Evolutionary conservation across 257 asterid species (phyloP), one percentile per base, ranked within the genome.

Genomic region (Solanum virginianum): DNA sequence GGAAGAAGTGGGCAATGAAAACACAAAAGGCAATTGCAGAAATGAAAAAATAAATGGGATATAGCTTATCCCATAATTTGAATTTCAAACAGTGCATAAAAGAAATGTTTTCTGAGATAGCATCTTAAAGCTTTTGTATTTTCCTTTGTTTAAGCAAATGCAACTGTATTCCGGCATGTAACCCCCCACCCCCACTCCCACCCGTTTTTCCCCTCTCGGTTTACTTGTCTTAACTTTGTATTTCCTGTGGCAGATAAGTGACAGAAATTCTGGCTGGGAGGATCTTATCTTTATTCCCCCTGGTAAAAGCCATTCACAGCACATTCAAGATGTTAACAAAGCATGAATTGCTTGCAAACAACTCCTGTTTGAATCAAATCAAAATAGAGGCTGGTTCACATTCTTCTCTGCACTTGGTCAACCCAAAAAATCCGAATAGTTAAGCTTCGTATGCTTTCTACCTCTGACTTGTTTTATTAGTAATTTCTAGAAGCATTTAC

Each of bases 261-360:
- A 88, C 82, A 93, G 87, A 90, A 92, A 93, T 87, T 91, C 97
- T 1, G 98, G 96, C 80, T 96, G 98, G 99, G 98, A 95, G 68
- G 99, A 96, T 88, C 91, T 96, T 57, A 92, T 96, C 71, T 95
- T 96, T 88, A 89, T 94, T 86, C 98, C 98, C 65, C 98, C 98
- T 3, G 97, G 98, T 83, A 95, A 94, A 93, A 93, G 93, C 87
- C 97, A 94, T 92, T 94, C 95, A 39, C 97, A 94, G 83, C 99
- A 96, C 89, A 94, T 96, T 84, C 95, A 92, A 86, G 98, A 95
- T 82, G 88, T 93, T 24, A 87, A 88, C 32, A 90, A 92, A 88
- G 88, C 85, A 72, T 95, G 79, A 88, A 43, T 79, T 60, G 53
- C 22, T 20, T 66, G 83, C 65, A 53, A 53, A 49, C 80, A 62